Conservation (phyloP, 139 green algal genomes). For the Nannochloris sp. region DNA sequence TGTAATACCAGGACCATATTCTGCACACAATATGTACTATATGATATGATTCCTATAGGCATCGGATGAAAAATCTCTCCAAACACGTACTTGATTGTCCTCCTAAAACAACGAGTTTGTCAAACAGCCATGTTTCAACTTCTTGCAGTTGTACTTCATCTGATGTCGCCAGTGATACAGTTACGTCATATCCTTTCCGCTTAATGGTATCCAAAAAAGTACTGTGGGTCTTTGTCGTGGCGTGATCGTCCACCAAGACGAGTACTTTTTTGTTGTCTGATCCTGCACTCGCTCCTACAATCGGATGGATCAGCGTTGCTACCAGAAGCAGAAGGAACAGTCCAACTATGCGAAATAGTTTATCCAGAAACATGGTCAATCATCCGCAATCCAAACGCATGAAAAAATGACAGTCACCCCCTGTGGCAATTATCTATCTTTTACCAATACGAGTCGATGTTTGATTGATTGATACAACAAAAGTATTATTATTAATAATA, state of each 20-base stretch:
- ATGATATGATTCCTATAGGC: neutral
- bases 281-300: neutral
- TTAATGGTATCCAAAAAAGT: conserved; percentile 42
- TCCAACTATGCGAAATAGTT: too few relatives aligned
- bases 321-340: too few relatives aligned
- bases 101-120: conserved; percentile 69
- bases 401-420: too few relatives aligned
- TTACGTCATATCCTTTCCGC: neutral
- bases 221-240: conserved; percentile 32
- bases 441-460: neutral
- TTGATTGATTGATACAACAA: too few relatives aligned
- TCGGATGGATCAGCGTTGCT: too few relatives aligned
- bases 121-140: conserved; percentile 73
- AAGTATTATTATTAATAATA: too few relatives aligned
- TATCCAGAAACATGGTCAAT: too few relatives aligned
- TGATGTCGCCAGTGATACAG: conserved; percentile 12
- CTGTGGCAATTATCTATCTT: neutral
- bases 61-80: neutral
- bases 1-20: conserved; percentile 52
- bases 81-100: conserved; percentile 28
- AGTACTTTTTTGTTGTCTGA: conserved; percentile 28
- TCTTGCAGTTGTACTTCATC: conserved; percentile 50
- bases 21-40: conserved; percentile 24
- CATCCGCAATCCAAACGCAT: too few relatives aligned
- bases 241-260: conserved; percentile 32